A percentile compares a stretch with the other conserved stretches of the same genome.
phyloP scores from a whole-genome alignment of 2,329 filamentous ascomycete species.

The Colletotrichum brevisporum region DNA sequence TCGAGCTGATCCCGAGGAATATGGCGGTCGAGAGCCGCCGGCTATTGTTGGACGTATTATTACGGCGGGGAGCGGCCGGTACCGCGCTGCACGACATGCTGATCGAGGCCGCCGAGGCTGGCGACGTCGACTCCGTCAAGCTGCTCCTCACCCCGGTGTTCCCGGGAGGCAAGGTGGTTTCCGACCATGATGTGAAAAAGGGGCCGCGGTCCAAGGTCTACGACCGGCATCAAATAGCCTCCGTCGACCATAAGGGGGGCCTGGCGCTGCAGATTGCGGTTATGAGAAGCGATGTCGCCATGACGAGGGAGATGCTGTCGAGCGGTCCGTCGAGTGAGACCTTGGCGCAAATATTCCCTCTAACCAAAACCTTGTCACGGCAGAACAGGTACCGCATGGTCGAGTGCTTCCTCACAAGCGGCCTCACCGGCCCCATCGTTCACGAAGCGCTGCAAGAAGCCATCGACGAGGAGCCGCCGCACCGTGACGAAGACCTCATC shows the following conservation, averaged over 20 bases:
- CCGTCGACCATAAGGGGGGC: slow-evolving; percentile 66
- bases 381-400: slow-evolving; percentile 63
- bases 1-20: slow-evolving; percentile 63
- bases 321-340: slow-evolving; percentile 63
- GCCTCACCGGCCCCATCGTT: slow-evolving; percentile 61
- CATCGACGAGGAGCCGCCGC: slow-evolving; percentile 62
- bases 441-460: slow-evolving; percentile 66
- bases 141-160: slow-evolving; percentile 66
- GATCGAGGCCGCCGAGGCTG: slow-evolving; percentile 63
- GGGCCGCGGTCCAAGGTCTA: slow-evolving; percentile 49
- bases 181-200: slow-evolving; percentile 36
- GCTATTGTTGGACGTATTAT: slow-evolving; percentile 59
- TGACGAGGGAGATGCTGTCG: slow-evolving; percentile 62
- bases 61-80: slow-evolving; percentile 67
- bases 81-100: slow-evolving; percentile 63
- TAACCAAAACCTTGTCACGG: slow-evolving; percentile 58
- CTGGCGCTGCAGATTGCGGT: slow-evolving; percentile 66
- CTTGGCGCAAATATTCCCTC: slow-evolving; percentile 63
- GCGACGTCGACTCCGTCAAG: slow-evolving; percentile 62
- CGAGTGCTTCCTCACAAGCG: slow-evolving; percentile 64
- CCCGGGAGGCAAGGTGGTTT: slow-evolving; percentile 49
- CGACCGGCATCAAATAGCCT: slow-evolving; percentile 64
- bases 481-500: slow-evolving; percentile 66
- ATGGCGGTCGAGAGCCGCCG: slow-evolving; percentile 61
- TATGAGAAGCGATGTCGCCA: slow-evolving; percentile 57